Evolutionary conservation across 352 stramenopile genomes (phyloP).

Genomic region (Aphanomyces astaci): DNA sequence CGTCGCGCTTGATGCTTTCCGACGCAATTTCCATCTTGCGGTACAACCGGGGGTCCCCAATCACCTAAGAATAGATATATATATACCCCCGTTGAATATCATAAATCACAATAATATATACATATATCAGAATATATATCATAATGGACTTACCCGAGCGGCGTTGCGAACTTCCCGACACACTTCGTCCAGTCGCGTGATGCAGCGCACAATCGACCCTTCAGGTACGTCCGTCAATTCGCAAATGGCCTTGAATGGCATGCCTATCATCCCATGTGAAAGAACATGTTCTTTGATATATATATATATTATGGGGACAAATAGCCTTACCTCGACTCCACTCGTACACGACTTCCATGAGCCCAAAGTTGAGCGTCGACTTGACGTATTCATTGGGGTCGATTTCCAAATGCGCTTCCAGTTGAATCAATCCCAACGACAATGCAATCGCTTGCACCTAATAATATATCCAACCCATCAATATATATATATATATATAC

Average conservation of each 20-base stretch:
- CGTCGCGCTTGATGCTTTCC: constrained; percentile 95
- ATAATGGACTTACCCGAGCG: constrained; percentile 56
- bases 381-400: constrained; percentile 89
- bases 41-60: constrained; percentile 94
- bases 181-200: constrained; percentile 96
- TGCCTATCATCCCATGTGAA: constrained; percentile 33
- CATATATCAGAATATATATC: background rate
- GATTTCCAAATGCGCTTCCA: constrained; percentile 78
- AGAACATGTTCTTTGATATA: background rate
- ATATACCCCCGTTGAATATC: too few relatives aligned
- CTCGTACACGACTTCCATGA: constrained; percentile 95
- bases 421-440: constrained; percentile 69
- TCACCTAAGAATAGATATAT: too few relatives aligned
- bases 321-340: constrained; percentile 82
- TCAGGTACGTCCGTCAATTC: constrained; percentile 95
- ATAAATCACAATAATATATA: too few relatives aligned
- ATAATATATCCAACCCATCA: background rate
- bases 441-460: constrained; percentile 43
- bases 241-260: constrained; percentile 95
- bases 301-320: background rate
- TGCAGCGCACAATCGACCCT: constrained; percentile 95
- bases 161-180: constrained; percentile 96
- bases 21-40: constrained; percentile 97
- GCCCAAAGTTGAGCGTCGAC: constrained; percentile 91
- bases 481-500: background rate